Base-by-base conservation (phyloP, 78 protist species). In the Pigoraptor vietnamica region DNA sequence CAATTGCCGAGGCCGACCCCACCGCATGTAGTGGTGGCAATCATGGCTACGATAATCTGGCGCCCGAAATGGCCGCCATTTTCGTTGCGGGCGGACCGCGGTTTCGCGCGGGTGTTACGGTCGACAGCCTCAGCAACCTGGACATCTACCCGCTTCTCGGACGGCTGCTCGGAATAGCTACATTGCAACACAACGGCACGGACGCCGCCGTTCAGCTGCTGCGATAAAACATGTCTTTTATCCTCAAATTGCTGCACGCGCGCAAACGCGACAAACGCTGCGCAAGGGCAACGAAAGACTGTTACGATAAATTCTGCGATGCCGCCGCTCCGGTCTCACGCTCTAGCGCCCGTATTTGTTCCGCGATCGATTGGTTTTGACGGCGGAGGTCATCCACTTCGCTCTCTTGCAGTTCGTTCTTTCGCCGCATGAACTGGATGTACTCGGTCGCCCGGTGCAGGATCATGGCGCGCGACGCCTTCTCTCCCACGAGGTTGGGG, bases 361-460 rank as follows among this genome's bases (percentile, higher is more conserved):
- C 67, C 67, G 67, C 67, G 29, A 48, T 6, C 67, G 67, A 48
- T 14, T 48, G 6, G 67, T 48, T 48, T 14, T 48, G 67, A 48
- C 67, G 67, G 14, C 67, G 67, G 67, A 48, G 67, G 67, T 48
- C 67, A 48, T 48, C 67, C 67, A 48, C 67, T 14, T 48, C 67
- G 67, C 14, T 6, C 67, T 48, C 67, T 14, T 48, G 67, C 6
- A 48, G 29, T 6, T 48, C 67, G 14, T 48, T 48, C 14, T 48
- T 48, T 14, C 14, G 6, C 67, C 67, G 67, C 67, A 48, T 48
- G 14, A 48, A 88, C 90, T 32, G 38, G 34, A 90, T 90, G 33
- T 90, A 90, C 23, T 90, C 92, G 29, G 92, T 90, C 38, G 92
- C 92, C 25, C 33, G 32, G 29, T 24, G 2, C n/a, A 90, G 86